Base-by-base conservation (phyloP, 2,329 filamentous ascomycete species). In the Talaromyces sp. region DNA sequence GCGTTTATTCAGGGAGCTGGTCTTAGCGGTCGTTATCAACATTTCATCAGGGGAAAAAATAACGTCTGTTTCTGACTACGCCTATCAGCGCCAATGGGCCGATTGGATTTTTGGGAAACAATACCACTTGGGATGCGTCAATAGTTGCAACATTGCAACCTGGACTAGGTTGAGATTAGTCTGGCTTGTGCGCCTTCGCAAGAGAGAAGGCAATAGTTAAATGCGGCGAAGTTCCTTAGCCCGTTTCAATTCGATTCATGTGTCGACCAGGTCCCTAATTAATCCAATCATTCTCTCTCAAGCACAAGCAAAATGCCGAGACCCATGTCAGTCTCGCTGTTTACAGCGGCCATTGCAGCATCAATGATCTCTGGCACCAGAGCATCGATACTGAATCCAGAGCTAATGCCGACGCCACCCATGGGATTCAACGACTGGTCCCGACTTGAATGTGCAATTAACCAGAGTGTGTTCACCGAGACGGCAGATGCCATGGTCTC, bases 351-450 rank as follows among this genome's bases (percentile, higher is more conserved):
- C 26, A 51, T 61, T 11, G 35, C 54, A 11, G 55, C 54, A 55
- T 61, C 53, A 31, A 56, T 61, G 55, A 38, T 61, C 19, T 29
- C 59, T 27, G 21, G 26, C 32, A 58, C 56, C 19, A 50, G 41
- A n/a, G 67, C 69, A 27, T 69, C 67, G 19, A 55, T 66, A 6
- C 60, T 63, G 17, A 62, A 63, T 21, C 62, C 66, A 6, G 58
- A 32, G 17, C 61, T 77, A 10, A 68, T 76, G 29, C 66, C 74
- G 26, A 70, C 71, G 4, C 78, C 80, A 1, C 80, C 80, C 10
- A 82, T 82, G 80, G 80, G 79, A 26, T 83, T 80, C 72, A 82
- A 81, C 67, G 80, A 79, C 64, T 83, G 81, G 80, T 72, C 79
- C 1, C 77, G 78, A 38, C 80, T 80, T 67, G 71, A 73, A 70